Evolutionary conservation across 2,329 filamentous ascomycete genomes (phyloP), one percentile per base, ranked within the genome.

Genomic region (Colletotrichum cuscutae): DNA sequence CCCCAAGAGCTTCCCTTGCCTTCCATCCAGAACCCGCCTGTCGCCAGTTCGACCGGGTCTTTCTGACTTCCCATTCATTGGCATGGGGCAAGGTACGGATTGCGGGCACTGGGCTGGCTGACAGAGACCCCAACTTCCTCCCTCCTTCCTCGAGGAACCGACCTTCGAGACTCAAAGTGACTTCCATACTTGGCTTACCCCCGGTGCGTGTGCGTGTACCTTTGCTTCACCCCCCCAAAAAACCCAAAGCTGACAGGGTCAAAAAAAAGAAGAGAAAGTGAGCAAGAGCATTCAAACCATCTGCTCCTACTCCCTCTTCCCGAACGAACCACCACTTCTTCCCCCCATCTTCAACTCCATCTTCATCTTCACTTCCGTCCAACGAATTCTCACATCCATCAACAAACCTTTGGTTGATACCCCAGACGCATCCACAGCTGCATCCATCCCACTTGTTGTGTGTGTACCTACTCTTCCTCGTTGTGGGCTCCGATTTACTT

Each of bases 401-500:
- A 57, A 56, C 32, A 11, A 30, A 60, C 22, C 22, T 46, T 53
- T 13, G 52, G 58, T 46, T 49, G 58, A 54, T 46, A 42, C 59
- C 28, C 59, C 53, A 54, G 49, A 42, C 68, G 65, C 58, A 54
- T 46, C 28, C 61, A 59, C 62, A 53, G 28, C 56, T 52, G 60
- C 37, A 19, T 53, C 52, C 26, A 19, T 53, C 62, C 26, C 26
- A 32, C 35, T 37, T 49, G 49, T 24, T 13, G 32, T 56, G 49
- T 35, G 32, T 35, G 32, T 42, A 28, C 59, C n/a, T 22, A 56
- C 26, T 19, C 32, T 54, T 49, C 42, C 37, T 35, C 22, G 15
- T 65, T 26, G 59, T 64, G 67, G 66, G 71, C 71, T 71, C 71
- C 71, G 67, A 71, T 65, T 71, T 65, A 58, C 32, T 71, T 73